Evolutionary conservation across 148 eudicot genomes (phyloP).

Genomic region (Nepenthes gracilis): DNA sequence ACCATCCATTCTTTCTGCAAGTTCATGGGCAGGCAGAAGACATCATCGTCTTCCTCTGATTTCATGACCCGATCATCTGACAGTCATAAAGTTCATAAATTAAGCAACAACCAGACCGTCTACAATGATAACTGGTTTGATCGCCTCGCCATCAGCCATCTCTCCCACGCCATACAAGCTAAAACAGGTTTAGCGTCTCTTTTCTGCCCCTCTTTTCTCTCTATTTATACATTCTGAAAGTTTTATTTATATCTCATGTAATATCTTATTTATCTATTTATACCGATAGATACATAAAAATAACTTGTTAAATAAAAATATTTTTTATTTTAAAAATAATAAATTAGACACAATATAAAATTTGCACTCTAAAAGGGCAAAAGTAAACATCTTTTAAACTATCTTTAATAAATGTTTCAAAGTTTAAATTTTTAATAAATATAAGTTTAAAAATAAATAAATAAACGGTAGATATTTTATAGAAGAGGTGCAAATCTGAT

Average conservation of each 20-base stretch:
- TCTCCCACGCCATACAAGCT: conserved; percentile 45
- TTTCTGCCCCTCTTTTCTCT: conserved; percentile 8
- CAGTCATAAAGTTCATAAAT: not conserved
- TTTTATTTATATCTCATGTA: not conserved
- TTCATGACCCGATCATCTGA: not conserved
- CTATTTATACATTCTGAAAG: not conserved
- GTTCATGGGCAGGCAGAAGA: not conserved
- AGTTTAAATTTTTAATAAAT: too few relatives aligned
- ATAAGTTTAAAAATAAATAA: too few relatives aligned
- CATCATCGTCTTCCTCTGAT: not conserved
- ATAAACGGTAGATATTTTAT: too few relatives aligned
- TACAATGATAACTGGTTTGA: conserved; percentile 59
- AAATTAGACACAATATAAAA: too few relatives aligned
- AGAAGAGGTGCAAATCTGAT: too few relatives aligned
- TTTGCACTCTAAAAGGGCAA: too few relatives aligned
- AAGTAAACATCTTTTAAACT: too few relatives aligned
- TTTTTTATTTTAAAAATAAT: too few relatives aligned
- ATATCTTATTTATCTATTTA: not conserved
- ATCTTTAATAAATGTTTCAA: too few relatives aligned
- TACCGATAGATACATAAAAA: too few relatives aligned
- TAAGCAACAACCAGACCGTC: not conserved
- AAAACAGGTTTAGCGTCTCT: conserved; percentile 16
- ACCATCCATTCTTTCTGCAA: not conserved
- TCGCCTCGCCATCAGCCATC: conserved; percentile 50
- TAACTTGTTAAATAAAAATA: too few relatives aligned